A percentile compares a stretch with the other conserved stretches of the same genome.
These are phyloP conservation scores for Nidularia pulvinata DNA, from an alignment of 768 basidiomycete genomes.

Conservation along the genomic window DNA sequence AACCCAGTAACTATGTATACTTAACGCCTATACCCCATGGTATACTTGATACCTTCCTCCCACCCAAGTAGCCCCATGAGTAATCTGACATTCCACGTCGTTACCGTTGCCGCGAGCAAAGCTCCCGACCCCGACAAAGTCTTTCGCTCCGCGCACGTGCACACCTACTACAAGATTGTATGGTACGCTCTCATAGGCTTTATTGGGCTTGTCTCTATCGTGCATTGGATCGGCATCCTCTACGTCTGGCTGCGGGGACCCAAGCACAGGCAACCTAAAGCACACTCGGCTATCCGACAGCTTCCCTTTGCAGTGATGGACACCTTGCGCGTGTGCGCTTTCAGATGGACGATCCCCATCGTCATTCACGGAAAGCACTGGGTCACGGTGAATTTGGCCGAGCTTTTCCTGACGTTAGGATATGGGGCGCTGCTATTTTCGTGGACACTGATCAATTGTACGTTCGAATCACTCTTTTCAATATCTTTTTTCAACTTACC, in stretches of 20 bases:
- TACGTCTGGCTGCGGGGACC: not conserved
- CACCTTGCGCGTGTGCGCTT: conserved; percentile 27
- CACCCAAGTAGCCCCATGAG: too few species aligned
- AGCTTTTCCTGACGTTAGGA: conserved; percentile 28
- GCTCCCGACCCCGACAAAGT: not conserved
- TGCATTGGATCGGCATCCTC: conserved; percentile 1
- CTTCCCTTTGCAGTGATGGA: conserved; percentile 29
- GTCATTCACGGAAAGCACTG: conserved; percentile 18
- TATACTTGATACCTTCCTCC: too few species aligned
- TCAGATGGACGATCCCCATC: conserved; percentile 28
- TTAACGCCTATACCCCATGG: too few species aligned
- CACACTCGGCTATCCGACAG: conserved; percentile 3
- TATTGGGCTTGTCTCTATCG: conserved; percentile 22
- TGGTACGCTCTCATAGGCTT: conserved; percentile 29
- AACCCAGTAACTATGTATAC: too few species aligned
- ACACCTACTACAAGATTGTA: conserved; percentile 21
- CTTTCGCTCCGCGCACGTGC: conserved; percentile 3
- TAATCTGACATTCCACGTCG: too few species aligned
- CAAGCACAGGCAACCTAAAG: not conserved
- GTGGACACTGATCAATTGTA: conserved; percentile 38
- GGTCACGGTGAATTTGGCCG: conserved; percentile 35
- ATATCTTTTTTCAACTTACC: not conserved
- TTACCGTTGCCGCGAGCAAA: not conserved
- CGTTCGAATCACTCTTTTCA: not conserved
- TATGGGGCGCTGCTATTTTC: conserved; percentile 34